phyloP scores from a whole-genome alignment of 73 alveolate species.

The Paramecium tetraurelia region DNA sequence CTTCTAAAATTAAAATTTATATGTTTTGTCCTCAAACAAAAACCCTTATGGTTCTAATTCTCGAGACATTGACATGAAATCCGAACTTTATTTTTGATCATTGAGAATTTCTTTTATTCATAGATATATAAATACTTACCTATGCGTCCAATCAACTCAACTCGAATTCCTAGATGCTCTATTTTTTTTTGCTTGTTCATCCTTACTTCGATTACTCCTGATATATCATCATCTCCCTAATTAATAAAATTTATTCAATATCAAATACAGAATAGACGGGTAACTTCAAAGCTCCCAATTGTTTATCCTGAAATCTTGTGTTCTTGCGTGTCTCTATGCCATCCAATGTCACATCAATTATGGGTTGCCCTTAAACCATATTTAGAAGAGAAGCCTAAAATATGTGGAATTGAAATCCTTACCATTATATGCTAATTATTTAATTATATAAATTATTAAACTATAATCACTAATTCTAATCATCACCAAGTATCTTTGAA shows the following conservation, averaged over 20 bases:
- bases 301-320: conserved; percentile 48
- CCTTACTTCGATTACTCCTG: conserved; percentile 44
- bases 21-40: conserved; percentile 38
- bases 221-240: conserved; percentile 62
- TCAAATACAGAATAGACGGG: conserved; percentile 55
- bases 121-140: conserved; percentile 12
- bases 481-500: background rate
- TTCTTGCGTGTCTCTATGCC: conserved; percentile 60
- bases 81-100: conserved; percentile 55
- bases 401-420: background rate
- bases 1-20: conserved; percentile 44
- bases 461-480: background rate
- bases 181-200: conserved; percentile 44
- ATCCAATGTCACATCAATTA: conserved; percentile 44
- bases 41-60: conserved; percentile 63
- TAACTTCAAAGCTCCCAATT: conserved; percentile 36
- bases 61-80: conserved; percentile 63
- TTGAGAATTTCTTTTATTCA: conserved; percentile 33
- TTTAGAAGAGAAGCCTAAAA: conserved; percentile 13
- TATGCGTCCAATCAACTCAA: conserved; percentile 55
- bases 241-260: background rate
- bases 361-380: conserved; percentile 39
- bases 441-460: background rate
- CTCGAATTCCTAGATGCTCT: conserved; percentile 61
- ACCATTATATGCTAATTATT: background rate